phyloP scores from a whole-genome alignment of 2,329 filamentous ascomycete genomes.

The Tolypocladium capitatum region DNA sequence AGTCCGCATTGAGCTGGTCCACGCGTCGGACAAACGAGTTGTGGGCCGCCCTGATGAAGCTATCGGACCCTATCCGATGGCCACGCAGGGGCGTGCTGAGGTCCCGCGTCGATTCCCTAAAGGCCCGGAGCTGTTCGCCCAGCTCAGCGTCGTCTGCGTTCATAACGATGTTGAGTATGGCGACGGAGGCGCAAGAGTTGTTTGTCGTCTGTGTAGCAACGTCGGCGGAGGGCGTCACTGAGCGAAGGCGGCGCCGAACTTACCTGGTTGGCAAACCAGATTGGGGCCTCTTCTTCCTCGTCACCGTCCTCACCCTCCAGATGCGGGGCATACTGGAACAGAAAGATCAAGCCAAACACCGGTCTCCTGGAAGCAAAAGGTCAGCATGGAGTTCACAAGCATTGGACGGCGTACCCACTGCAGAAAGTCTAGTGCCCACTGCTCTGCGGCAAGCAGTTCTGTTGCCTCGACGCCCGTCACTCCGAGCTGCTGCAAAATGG shows the following conservation, averaged over 20 bases:
- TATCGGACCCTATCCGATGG: slow-evolving; percentile 58
- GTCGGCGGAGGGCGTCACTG: slow-evolving; percentile 3
- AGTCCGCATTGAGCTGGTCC: slow-evolving; percentile 61
- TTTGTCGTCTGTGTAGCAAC: slow-evolving; percentile 45
- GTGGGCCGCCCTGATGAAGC: slow-evolving; percentile 68
- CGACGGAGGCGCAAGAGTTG: slow-evolving; percentile 86
- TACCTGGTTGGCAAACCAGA: slow-evolving; percentile 95
- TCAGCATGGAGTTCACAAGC: neutral
- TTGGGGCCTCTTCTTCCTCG: slow-evolving; percentile 28
- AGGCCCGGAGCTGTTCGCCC: slow-evolving; percentile 54
- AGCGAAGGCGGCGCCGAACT: slow-evolving; percentile 5
- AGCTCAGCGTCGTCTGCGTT: slow-evolving; percentile 57
- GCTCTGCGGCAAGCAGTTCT: slow-evolving; percentile 64
- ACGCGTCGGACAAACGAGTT: slow-evolving; percentile 76
- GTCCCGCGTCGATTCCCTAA: slow-evolving; percentile 57
- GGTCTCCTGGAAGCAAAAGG: slow-evolving; percentile 40
- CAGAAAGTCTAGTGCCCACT: slow-evolving; percentile 46
- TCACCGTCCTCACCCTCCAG: slow-evolving; percentile 31
- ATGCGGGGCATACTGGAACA: slow-evolving; percentile 55
- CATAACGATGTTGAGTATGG: slow-evolving; percentile 86
- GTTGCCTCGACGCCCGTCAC: slow-evolving; percentile 60
- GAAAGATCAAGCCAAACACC: slow-evolving; percentile 76
- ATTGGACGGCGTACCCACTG: slow-evolving; percentile 29
- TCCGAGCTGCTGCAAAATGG: slow-evolving; percentile 68
- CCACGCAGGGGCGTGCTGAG: slow-evolving; percentile 65